A percentile compares a stretch with the other conserved stretches of the same genome.
These are phyloP conservation scores for Dispira simplex DNA, from an alignment of 192 early-diverging fungal species.

Conservation along the genomic window DNA sequence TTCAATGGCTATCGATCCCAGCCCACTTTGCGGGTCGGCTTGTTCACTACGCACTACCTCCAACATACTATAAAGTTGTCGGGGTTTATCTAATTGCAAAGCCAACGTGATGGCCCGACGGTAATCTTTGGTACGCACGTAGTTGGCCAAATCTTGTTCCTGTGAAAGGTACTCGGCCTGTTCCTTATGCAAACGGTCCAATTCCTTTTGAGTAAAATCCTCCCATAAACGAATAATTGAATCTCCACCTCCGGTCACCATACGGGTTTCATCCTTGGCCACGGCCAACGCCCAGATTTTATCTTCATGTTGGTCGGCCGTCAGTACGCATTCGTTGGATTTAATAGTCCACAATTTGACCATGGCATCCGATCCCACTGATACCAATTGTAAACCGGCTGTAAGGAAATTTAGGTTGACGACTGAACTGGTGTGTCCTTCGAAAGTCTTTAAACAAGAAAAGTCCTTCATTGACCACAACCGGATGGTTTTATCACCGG, in stretches of 20 bases:
- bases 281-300: constrained; percentile 88
- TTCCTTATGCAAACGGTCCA: constrained; percentile 54
- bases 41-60: constrained; percentile 30
- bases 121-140: constrained; percentile 75
- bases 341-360: constrained; percentile 96
- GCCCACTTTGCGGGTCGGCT: constrained; percentile 8
- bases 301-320: constrained; percentile 88
- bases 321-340: constrained; percentile 73
- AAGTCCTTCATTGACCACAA: constrained; percentile 87
- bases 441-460: constrained; percentile 85
- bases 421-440: constrained; percentile 94
- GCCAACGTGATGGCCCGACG: constrained; percentile 80
- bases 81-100: constrained; percentile 79
- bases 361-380: constrained; percentile 80
- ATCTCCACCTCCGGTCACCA: constrained; percentile 87
- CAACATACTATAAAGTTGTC: constrained; percentile 61
- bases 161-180: constrained; percentile 48
- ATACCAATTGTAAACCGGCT: constrained; percentile 74
- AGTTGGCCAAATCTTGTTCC: constrained; percentile 87
- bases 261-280: constrained; percentile 42
- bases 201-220: constrained; percentile 75
- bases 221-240: constrained; percentile 85
- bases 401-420: constrained; percentile 74
- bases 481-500: constrained; percentile 87
- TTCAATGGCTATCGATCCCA: constrained; percentile 41